Evolutionary conservation across 768 basidiomycete genomes (phyloP), one percentile per base, ranked within the genome.

Genomic region (Suillus bovinus): DNA sequence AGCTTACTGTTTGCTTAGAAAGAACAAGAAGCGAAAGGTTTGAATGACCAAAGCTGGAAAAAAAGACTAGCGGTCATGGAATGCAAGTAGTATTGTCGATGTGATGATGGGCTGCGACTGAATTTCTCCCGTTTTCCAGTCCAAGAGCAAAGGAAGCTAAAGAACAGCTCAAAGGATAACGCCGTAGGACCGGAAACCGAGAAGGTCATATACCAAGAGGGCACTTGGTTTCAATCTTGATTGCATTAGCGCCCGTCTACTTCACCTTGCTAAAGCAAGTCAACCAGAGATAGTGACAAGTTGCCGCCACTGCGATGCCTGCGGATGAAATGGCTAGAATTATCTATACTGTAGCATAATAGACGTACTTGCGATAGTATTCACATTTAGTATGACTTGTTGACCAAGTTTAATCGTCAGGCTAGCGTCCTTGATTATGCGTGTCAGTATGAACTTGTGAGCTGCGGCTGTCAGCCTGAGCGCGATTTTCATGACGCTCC

Each of bases 171-270:
- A 29, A 52, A 52, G 27, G 50, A 31, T 31, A 20, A 29, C 10
- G n/a, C 50, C 9, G 5, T 5, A 20, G 50, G 10, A 3, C 29
- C 17, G 17, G 29, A 52, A 50, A 31, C 50, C 5, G 29, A 31
- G 29, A 52, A 52, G 50, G 50, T 52, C 50, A 52, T 52, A 52
- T 52, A 52, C 10, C 50, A 52, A 29, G 29, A 52, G 31, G 50
- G 29, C 50, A 10, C n/a, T 52, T 31, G 50, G 50, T 31, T 52
- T 52, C 29, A 52, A 52, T 20, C 29, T 52, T 13, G 50, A 52
- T 20, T 52, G 2, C 29, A 52, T 52, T 11, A 52, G 50, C 10
- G 20, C 50, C 29, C 50, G 50, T 31, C 50, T 52, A 31, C 50
- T 52, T 52, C 50, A 52, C 29, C 27, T 52, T 31, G 50, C 50